Conservation (phyloP, 108 stramenopile species). For the Bacterosira constricta region DNA sequence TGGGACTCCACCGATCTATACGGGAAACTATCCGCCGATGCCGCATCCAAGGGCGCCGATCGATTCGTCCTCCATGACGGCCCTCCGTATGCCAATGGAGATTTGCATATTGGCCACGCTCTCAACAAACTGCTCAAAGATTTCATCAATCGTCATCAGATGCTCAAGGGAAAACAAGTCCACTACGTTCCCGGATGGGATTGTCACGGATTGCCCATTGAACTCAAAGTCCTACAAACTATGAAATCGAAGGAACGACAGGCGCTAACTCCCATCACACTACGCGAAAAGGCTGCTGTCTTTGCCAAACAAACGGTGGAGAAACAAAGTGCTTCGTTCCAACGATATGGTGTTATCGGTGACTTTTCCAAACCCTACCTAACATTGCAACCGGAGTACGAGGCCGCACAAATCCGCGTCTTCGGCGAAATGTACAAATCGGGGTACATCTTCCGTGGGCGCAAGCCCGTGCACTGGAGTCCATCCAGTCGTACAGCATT, state of each 20-base stretch:
- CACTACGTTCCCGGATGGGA: conserved; percentile 99
- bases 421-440: conserved; percentile 96
- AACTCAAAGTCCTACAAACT: conserved; percentile 96
- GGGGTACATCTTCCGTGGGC: conserved; percentile 96
- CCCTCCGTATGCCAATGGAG: conserved; percentile 99
- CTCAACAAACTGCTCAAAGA: conserved; percentile 98
- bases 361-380: conserved; percentile 97
- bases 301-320: conserved; percentile 94
- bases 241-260: conserved; percentile 89
- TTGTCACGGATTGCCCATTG: conserved; percentile 99
- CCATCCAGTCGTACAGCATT: conserved; percentile 95
- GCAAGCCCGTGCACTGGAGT: conserved; percentile 99
- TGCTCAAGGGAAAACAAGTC: conserved; percentile 93
- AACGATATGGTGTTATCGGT: conserved; percentile 95
- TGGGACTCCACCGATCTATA: conserved; percentile 91
- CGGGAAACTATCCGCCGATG: conserved; percentile 74
- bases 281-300: conserved; percentile 88
- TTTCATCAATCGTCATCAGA: conserved; percentile 96
- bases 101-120: conserved; percentile 98
- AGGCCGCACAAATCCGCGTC: conserved; percentile 95
- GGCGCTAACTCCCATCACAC: conserved; percentile 75
- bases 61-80: conserved; percentile 98
- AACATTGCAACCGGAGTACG: conserved; percentile 95
- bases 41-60: conserved; percentile 46
- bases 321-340: conserved; percentile 86